A percentile compares a stretch with the other conserved stretches of the same genome.
phyloP scores from a whole-genome alignment of 2,329 filamentous ascomycete species.

The Coniella lustricola region DNA sequence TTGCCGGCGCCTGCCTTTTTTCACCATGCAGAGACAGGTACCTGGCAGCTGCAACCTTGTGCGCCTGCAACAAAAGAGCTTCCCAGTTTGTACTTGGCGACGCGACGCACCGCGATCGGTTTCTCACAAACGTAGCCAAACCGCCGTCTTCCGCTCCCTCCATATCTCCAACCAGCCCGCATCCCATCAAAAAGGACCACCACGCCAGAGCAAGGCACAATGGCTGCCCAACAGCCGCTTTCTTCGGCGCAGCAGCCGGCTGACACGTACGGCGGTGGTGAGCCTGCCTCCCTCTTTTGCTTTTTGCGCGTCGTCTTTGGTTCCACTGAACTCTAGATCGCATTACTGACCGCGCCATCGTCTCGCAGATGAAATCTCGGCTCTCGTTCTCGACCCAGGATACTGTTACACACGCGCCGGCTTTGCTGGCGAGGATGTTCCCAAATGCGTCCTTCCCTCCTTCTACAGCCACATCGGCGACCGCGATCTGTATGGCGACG shows the following conservation, averaged over 20 bases:
- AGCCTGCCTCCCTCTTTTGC: conserved; percentile 11
- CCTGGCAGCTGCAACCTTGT: background rate
- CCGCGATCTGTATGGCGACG: conserved; percentile 75
- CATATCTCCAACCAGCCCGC: conserved; percentile 9
- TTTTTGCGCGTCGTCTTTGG: conserved; percentile 13
- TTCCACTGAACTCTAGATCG: conserved; percentile 28
- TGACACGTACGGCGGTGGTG: conserved; percentile 59
- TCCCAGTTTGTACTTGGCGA: background rate
- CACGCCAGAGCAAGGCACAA: conserved; percentile 20
- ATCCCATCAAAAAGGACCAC: background rate
- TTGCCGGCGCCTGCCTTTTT: background rate
- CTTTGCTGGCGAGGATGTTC: conserved; percentile 95
- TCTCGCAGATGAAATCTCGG: conserved; percentile 76
- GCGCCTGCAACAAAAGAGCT: conserved; percentile 1
- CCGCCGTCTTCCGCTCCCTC: background rate
- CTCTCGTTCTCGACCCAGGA: conserved; percentile 91
- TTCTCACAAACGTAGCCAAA: conserved; percentile 9
- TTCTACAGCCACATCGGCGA: conserved; percentile 67
- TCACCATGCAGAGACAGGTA: background rate
- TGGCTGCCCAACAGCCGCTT: conserved; percentile 49
- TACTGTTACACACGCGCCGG: conserved; percentile 88
- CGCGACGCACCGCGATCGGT: conserved; percentile 1
- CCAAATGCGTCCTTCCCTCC: conserved; percentile 86
- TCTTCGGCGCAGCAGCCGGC: conserved; percentile 51
- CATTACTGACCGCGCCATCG: background rate